These are phyloP conservation scores for Neurospora terricola DNA, from an alignment of 495 filamentous ascomycete species.

Conservation along the genomic window DNA sequence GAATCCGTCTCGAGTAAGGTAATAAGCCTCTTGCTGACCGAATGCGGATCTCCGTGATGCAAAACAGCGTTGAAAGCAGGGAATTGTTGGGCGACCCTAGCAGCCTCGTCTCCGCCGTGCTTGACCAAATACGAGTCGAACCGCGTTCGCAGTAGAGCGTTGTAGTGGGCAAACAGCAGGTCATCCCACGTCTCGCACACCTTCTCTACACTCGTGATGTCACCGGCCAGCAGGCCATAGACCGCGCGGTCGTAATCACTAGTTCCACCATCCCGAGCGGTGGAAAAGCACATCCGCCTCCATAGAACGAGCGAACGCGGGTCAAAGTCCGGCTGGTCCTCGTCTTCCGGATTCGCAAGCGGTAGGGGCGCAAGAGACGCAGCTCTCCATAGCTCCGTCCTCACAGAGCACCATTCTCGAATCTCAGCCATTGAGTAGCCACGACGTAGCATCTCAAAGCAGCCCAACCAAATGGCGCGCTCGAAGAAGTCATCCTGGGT, in stretches of 20 bases:
- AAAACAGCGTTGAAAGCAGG: constrained; percentile 41
- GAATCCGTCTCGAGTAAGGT: constrained; percentile 37
- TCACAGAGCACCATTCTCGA: constrained; percentile 67
- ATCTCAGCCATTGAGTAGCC: constrained; percentile 63
- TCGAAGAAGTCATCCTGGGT: constrained; percentile 78
- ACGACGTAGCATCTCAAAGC: constrained; percentile 79
- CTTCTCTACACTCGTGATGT: constrained; percentile 62
- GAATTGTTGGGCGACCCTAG: constrained; percentile 31
- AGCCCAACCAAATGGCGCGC: constrained; percentile 74
- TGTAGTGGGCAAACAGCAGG: constrained; percentile 82
- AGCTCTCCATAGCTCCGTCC: constrained; percentile 78
- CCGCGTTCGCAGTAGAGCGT: constrained; percentile 60
- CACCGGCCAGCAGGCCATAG: constrained; percentile 78
- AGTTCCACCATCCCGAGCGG: constrained; percentile 56
- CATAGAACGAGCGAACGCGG: constrained; percentile 53
- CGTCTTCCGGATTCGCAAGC: constrained; percentile 32
- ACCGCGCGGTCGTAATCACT: constrained; percentile 79
- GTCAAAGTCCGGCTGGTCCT: constrained; percentile 26
- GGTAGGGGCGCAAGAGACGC: constrained; percentile 51
- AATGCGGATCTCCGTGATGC: constrained; percentile 41
- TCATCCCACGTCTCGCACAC: constrained; percentile 82
- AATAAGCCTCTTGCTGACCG: constrained; percentile 40
- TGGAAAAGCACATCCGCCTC: constrained; percentile 71
- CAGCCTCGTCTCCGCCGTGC: constrained; percentile 32
- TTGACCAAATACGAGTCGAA: constrained; percentile 52